A percentile compares a stretch with the other conserved stretches of the same genome.
Evolutionary conservation across 2,329 filamentous ascomycete species (phyloP).

Genomic region (Fusarium sp.): DNA sequence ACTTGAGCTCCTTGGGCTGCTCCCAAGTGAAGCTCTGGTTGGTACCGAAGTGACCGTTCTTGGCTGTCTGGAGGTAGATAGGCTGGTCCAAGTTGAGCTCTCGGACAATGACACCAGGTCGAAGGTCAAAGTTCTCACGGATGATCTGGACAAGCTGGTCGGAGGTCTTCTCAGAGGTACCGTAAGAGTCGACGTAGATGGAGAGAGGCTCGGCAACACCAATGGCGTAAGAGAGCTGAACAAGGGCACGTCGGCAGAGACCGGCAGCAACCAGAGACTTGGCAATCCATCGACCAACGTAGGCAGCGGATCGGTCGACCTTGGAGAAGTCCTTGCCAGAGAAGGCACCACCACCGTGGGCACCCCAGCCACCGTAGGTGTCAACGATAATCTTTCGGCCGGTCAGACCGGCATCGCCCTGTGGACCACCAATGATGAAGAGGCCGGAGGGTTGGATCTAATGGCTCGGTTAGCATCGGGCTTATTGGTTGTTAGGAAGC

Average conservation of each 20-base stretch:
- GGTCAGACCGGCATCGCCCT: constrained; percentile 98
- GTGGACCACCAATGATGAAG: constrained; percentile 98
- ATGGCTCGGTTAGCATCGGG: constrained; percentile 15
- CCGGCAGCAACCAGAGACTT: constrained; percentile 94
- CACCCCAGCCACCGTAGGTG: constrained; percentile 99
- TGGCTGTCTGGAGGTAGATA: constrained; percentile 98
- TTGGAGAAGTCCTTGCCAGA: constrained; percentile 99
- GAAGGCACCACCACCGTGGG: constrained; percentile 99
- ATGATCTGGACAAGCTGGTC: constrained; percentile 97
- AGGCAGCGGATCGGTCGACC: constrained; percentile 98
- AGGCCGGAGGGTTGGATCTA: constrained; percentile 94
- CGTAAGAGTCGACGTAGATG: constrained; percentile 97
- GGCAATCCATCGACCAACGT: constrained; percentile 97
- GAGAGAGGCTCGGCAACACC: constrained; percentile 98
- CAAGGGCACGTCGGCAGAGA: constrained; percentile 89
- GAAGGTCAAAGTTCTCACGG: constrained; percentile 94
- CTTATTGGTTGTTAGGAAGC: background rate
- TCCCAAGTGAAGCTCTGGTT: constrained; percentile 99
- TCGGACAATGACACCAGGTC: constrained; percentile 97
- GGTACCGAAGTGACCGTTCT: constrained; percentile 98
- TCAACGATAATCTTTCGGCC: constrained; percentile 99
- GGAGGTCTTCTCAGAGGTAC: constrained; percentile 87
- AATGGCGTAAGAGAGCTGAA: constrained; percentile 99
- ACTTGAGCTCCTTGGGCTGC: constrained; percentile 93
- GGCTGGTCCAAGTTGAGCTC: constrained; percentile 94